These are phyloP conservation scores for Erodium texanum DNA, from an alignment of 441 rosid genomes.

Conservation along the genomic window DNA sequence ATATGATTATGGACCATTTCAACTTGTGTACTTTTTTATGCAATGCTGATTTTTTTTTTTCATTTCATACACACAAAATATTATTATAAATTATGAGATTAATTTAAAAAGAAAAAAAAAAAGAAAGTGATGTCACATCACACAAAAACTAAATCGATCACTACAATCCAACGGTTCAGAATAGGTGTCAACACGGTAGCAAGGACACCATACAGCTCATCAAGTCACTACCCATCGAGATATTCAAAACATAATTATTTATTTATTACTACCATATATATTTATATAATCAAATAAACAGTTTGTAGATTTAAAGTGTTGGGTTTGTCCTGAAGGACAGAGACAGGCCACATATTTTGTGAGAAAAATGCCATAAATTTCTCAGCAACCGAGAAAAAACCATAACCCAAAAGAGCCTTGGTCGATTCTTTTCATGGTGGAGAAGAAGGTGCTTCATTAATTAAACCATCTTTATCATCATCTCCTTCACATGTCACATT, in stretches of 20 bases:
- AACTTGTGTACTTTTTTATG: no score
- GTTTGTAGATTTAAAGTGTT: not conserved
- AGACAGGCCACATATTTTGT: not conserved
- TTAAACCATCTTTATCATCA: not conserved
- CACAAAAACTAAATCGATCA: not conserved
- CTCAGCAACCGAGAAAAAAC: slow-evolving; percentile 2
- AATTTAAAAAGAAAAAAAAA: no score
- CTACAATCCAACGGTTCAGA: not conserved
- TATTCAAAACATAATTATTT: not conserved
- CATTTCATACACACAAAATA: not conserved
- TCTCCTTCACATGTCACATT: not conserved
- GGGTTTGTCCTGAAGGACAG: not conserved
- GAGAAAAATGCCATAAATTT: slow-evolving; percentile 1
- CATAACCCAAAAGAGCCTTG: slow-evolving; percentile 1
- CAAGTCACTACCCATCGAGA: not conserved
- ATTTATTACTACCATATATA: not conserved
- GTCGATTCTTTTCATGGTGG: slow-evolving; percentile 3
- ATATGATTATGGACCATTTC: no score
- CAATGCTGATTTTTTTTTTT: no score
- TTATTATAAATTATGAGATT: no score
- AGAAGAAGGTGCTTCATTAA: not conserved
- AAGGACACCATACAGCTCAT: not conserved
- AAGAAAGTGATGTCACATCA: not conserved
- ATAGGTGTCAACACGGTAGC: not conserved
- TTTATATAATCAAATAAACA: no score